A percentile compares a stretch with the other conserved stretches of the same genome.
Evolutionary conservation across 192 early-diverging fungal species (phyloP).

Genomic region (Lobosporangium transversale): DNA sequence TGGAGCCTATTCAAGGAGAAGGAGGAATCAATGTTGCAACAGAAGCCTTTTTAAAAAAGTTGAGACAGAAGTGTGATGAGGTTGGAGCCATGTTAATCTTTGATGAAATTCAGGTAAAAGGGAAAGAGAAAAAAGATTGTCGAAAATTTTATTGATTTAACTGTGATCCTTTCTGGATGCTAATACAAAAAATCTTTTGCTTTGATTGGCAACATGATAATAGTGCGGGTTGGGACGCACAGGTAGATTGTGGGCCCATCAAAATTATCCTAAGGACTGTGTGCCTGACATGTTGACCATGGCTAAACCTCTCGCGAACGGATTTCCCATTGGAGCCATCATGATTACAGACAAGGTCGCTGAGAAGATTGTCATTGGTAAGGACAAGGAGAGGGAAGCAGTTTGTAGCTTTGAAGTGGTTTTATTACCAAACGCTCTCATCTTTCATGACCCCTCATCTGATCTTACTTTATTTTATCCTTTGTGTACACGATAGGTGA

Average conservation of each 20-base stretch:
- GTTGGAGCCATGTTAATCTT: conserved; percentile 91
- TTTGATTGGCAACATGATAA: no score
- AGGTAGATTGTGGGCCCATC: conserved; percentile 90
- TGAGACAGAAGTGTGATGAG: conserved; percentile 85
- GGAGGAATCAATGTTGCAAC: conserved; percentile 86
- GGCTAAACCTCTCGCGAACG: conserved; percentile 98
- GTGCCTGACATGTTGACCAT: conserved; percentile 93
- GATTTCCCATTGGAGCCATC: conserved; percentile 95
- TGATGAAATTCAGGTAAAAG: conserved; percentile 91
- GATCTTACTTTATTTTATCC: conserved; percentile 5
- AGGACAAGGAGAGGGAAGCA: no score
- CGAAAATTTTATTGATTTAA: no score
- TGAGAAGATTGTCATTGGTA: conserved; percentile 78
- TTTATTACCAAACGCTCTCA: no score
- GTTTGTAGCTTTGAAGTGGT: no score
- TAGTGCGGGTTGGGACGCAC: conserved; percentile 92
- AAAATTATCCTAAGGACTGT: conserved; percentile 70
- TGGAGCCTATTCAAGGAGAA: conserved; percentile 98
- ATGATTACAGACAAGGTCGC: conserved; percentile 82
- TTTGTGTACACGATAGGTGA: conserved; percentile 67
- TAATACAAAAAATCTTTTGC: no score
- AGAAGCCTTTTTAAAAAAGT: conserved; percentile 78
- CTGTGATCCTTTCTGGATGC: no score
- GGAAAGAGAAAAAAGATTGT: neutral
- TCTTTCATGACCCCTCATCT: no score